Conservation (phyloP, 768 basidiomycete genomes). For the Boletus fagicola region DNA sequence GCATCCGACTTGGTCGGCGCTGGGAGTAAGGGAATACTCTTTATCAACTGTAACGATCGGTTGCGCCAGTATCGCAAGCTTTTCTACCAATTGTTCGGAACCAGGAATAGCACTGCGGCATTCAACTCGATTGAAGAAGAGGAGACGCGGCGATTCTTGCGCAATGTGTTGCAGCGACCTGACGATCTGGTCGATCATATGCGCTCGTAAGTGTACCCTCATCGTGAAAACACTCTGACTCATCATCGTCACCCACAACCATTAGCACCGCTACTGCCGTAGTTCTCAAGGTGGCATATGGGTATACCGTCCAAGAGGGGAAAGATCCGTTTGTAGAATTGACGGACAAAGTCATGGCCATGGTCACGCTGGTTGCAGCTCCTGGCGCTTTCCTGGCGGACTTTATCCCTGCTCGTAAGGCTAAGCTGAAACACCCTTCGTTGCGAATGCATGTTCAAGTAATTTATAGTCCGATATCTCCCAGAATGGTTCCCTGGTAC, state of each 20-base stretch:
- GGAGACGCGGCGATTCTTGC: slow-evolving; percentile 19
- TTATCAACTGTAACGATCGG: slow-evolving; percentile 8
- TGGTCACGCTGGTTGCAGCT: slow-evolving; percentile 5
- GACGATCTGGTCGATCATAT: slow-evolving; percentile 19
- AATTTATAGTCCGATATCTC: slow-evolving; percentile 25
- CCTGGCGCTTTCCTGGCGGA: slow-evolving; percentile 25
- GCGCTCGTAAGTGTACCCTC: slow-evolving; percentile 15
- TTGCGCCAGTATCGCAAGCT: slow-evolving; percentile 19
- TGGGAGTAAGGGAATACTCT: slow-evolving; percentile 4
- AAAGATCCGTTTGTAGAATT: slow-evolving; percentile 38
- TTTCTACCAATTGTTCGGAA: slow-evolving; percentile 12
- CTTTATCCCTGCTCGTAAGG: slow-evolving; percentile 20
- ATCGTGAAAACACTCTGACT: neutral
- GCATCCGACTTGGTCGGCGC: slow-evolving; percentile 23
- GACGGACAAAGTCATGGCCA: slow-evolving; percentile 23
- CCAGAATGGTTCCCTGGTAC: slow-evolving; percentile 38
- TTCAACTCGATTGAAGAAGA: slow-evolving; percentile 22
- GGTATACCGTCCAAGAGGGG: slow-evolving; percentile 35
- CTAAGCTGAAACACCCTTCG: no score
- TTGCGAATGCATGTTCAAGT: neutral
- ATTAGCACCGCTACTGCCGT: slow-evolving; percentile 21
- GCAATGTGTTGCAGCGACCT: slow-evolving; percentile 17
- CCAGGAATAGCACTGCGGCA: neutral
- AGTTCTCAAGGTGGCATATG: slow-evolving; percentile 42
- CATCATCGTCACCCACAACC: neutral